Evolutionary conservation across 2,329 filamentous ascomycete genomes (phyloP), one percentile per base, ranked within the genome.

Genomic region (Aureobasidium zeae): DNA sequence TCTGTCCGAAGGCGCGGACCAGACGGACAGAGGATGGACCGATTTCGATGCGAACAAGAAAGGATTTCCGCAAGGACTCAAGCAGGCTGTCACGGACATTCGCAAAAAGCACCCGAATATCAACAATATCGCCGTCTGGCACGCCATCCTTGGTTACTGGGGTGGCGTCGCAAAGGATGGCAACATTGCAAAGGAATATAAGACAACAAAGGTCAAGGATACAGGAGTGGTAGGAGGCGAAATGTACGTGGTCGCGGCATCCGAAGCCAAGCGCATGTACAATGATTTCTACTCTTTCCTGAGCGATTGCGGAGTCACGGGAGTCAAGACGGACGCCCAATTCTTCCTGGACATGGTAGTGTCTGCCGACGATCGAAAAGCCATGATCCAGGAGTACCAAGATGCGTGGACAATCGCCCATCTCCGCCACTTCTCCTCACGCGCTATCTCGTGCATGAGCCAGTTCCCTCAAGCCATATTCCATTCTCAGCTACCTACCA

Each of bases 391-490:
- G 6, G 68, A 79, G 2, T 95, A 94, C 54, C 81, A 91, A 50
- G 85, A 94, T 57, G 83, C 85, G 6, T 96, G 88, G 88, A 79
- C 76, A 2, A 74, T 87, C 43, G 77, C 84, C 1, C 78, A 80
- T 7, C 72, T 94, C 7, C 80, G 81, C 9, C 74, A 93, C 58
- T 91, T 98, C 57, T 76, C 77, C 53, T 77, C 74, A 36, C 82
- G 79, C 53, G 77, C 80, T 4, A 93, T 95, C 38, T 89, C 85
- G 3, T 96, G 91, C 77, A 96, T 96, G 88, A 91, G 87, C 0
- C 84, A 91, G 61, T 75, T 81, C 2, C 91, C 91, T 0, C 82
- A 88, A 46, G 80, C 89, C 13, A 70, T 96, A 8, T 95, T 94
- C 64, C 79, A 87, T 58, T 82, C 81, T 1, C 85, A 93, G 53